Conservation (phyloP, 169 alveolate genomes). For the Plasmodium falciparum region DNA sequence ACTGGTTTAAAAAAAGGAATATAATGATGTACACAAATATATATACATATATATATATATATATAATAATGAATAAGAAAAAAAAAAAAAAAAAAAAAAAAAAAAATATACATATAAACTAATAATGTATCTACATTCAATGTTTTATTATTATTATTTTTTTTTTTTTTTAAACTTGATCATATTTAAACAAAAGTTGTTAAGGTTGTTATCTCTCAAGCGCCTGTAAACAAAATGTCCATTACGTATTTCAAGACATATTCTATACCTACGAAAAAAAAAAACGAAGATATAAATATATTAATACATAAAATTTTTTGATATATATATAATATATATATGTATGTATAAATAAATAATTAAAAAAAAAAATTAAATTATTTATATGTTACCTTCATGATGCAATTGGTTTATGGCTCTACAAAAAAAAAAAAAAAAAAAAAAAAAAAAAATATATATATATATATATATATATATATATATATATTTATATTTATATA, state of each 20-base stretch:
- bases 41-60: not conserved
- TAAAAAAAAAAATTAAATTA: not conserved
- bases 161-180: conserved; percentile 1
- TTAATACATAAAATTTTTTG: not conserved
- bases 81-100: too few species aligned
- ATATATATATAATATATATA: not conserved
- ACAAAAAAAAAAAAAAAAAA: conserved; percentile 1
- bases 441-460: not conserved
- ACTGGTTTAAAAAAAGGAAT: too few species aligned
- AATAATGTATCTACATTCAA: conserved; percentile 40
- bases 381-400: conserved; percentile 43
- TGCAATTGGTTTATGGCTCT: conserved; percentile 66
- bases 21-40: too few species aligned
- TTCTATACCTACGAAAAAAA: conserved; percentile 38
- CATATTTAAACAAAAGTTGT: not conserved
- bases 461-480: not conserved
- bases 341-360: not conserved
- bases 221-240: conserved; percentile 69
- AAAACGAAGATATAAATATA: not conserved
- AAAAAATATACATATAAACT: too few species aligned
- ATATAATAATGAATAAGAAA: not conserved
- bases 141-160: conserved; percentile 2
- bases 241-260: conserved; percentile 53
- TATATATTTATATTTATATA: not conserved
- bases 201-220: not conserved